These are phyloP conservation scores for Pleomassaria siparia DNA, from an alignment of 2,329 filamentous ascomycete species.

Conservation along the genomic window DNA sequence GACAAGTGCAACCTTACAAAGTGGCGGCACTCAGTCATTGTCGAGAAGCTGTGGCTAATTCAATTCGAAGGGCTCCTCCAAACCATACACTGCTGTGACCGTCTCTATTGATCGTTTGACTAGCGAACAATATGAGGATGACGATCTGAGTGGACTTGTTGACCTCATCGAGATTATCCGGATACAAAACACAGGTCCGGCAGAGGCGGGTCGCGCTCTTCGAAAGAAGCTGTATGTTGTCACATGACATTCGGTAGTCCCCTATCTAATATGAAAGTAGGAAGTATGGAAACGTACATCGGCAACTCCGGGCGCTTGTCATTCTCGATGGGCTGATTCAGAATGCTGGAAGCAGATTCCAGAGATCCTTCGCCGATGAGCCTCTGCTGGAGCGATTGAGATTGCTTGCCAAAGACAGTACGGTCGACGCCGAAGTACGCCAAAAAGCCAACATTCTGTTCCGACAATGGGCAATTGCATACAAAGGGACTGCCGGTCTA, in stretches of 20 bases:
- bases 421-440: constrained; percentile 83
- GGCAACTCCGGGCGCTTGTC: constrained; percentile 83
- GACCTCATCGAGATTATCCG: constrained; percentile 93
- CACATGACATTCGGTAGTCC: background rate
- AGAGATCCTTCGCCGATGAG: constrained; percentile 85
- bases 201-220: constrained; percentile 86
- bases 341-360: constrained; percentile 86
- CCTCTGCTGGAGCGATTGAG: constrained; percentile 87
- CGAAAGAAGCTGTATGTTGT: constrained; percentile 81
- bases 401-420: constrained; percentile 79
- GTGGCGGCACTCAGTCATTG: constrained; percentile 12
- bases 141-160: constrained; percentile 84
- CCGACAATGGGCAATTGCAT: constrained; percentile 79
- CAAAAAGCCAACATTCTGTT: constrained; percentile 88
- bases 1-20: too few species aligned
- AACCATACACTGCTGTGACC: constrained; percentile 91
- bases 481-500: constrained; percentile 78
- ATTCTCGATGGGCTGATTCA: constrained; percentile 92
- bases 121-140: constrained; percentile 83
- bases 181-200: constrained; percentile 81
- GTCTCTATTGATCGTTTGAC: constrained; percentile 90
- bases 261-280: constrained; percentile 43
- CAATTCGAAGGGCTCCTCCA: constrained; percentile 37
- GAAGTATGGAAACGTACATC: constrained; percentile 94
- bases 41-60: constrained; percentile 25